phyloP scores from a whole-genome alignment of 139 green algal genomes.

The Spirogloea muscicola region DNA sequence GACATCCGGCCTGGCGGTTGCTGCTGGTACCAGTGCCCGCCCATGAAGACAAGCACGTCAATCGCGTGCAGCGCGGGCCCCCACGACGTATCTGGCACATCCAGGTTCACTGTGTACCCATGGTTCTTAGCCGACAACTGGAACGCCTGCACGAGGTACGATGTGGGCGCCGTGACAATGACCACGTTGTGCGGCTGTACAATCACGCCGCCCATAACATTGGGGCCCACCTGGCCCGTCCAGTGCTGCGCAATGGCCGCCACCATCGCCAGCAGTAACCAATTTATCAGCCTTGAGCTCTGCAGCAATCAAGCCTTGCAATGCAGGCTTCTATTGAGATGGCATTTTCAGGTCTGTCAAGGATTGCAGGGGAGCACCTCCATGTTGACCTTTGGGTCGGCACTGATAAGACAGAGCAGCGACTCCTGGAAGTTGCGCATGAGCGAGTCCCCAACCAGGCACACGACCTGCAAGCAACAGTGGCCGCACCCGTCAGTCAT shows the following conservation, averaged over 20 bases:
- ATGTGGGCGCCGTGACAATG: too few relatives aligned
- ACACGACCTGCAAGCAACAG: constrained; percentile 1
- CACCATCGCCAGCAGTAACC: neutral
- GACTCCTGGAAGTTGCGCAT: constrained; percentile 23
- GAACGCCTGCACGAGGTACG: neutral
- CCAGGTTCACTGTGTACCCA: constrained; percentile 14
- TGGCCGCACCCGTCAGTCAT: too few relatives aligned
- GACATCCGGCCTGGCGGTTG: neutral
- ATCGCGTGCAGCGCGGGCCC: neutral
- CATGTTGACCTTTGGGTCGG: neutral
- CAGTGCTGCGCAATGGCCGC: neutral
- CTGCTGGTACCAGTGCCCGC: constrained; percentile 3
- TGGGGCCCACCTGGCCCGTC: neutral
- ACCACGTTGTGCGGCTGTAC: too few relatives aligned
- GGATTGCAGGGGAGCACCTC: neutral
- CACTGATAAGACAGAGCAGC: constrained; percentile 7
- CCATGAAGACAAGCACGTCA: constrained; percentile 12
- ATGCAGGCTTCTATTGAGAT: too few relatives aligned
- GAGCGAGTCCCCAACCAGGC: constrained; percentile 17
- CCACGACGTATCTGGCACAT: neutral
- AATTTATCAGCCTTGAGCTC: neutral
- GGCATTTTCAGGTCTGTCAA: too few relatives aligned
- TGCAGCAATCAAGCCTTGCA: neutral
- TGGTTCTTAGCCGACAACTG: neutral
- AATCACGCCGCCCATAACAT: too few relatives aligned